Percentiles rank a stretch among this genome's conserved stretches.
Conservation (phyloP, 1,139 yeast genomes). For the Nematodospora anomalae region DNA sequence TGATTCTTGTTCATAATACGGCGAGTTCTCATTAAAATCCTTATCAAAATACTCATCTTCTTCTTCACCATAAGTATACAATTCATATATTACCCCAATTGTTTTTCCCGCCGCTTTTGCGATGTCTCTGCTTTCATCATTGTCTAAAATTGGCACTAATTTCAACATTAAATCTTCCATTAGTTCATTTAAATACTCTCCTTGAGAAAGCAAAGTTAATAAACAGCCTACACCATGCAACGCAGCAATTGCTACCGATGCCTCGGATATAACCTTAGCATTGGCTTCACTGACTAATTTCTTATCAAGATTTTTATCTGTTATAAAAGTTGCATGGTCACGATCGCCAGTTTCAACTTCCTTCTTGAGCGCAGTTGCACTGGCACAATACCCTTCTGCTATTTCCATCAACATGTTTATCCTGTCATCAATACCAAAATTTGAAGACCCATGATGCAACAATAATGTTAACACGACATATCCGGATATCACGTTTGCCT, state of each 20-base stretch:
- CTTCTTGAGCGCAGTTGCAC: conserved; percentile 34
- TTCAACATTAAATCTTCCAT: conserved; percentile 39
- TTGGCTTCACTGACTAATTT: conserved; percentile 38
- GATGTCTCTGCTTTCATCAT: conserved; percentile 41
- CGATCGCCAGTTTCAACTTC: conserved; percentile 43
- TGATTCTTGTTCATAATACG: conserved; percentile 60
- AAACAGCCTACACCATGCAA: conserved; percentile 51
- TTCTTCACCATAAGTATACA: conserved; percentile 46
- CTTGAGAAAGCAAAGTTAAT: conserved; percentile 42
- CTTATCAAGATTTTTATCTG: conserved; percentile 40
- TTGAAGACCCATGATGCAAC: conserved; percentile 49
- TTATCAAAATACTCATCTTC: conserved; percentile 36
- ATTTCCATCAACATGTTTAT: conserved; percentile 45
- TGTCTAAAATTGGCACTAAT: conserved; percentile 41
- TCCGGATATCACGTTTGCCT: conserved; percentile 45
- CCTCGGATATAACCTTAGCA: conserved; percentile 33
- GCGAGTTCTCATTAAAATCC: conserved; percentile 48
- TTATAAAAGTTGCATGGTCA: conserved; percentile 43
- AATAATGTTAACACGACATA: conserved; percentile 45
- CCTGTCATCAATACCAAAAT: conserved; percentile 50
- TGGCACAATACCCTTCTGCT: conserved; percentile 44
- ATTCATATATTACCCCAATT: conserved; percentile 62
- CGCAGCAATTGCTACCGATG: conserved; percentile 42
- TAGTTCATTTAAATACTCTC: conserved; percentile 43
- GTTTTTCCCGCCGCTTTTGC: conserved; percentile 59